Percentiles rank a stretch among this genome's conserved stretches.
Conservation (phyloP, 805 yeast species). For the Brettanomyces naardenensis region DNA sequence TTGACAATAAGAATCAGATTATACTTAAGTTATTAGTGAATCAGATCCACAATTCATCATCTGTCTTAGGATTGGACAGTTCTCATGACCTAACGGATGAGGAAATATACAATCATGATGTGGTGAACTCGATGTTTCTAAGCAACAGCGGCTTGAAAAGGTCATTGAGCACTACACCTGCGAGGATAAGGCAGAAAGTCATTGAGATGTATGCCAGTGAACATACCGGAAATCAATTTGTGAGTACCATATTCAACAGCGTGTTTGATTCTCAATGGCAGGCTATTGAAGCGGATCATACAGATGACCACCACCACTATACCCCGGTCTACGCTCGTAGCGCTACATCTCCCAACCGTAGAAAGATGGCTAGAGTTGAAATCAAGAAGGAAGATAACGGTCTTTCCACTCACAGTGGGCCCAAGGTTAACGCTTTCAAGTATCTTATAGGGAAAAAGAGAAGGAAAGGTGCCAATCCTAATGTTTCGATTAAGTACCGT, state of each 20-base stretch:
- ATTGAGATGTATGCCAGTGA: not conserved
- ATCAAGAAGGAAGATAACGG: not conserved
- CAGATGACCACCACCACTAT: not conserved
- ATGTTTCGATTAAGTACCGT: not conserved
- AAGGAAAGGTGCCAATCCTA: slow-evolving; percentile 1
- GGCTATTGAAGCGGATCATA: not conserved
- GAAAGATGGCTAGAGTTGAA: not conserved
- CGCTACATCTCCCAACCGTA: not conserved
- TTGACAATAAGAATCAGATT: slow-evolving; percentile 15
- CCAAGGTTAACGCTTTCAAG: not conserved
- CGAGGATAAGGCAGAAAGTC: not conserved
- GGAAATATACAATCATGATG: slow-evolving; percentile 12
- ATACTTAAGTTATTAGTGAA: slow-evolving; percentile 16
- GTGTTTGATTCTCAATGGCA: slow-evolving; percentile 1
- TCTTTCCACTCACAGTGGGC: not conserved
- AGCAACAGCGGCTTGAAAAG: slow-evolving; percentile 9
- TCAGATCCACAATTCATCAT: slow-evolving; percentile 15
- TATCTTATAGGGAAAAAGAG: not conserved
- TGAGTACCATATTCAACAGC: not conserved
- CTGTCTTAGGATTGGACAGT: slow-evolving; percentile 5
- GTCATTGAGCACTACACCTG: slow-evolving; percentile 10
- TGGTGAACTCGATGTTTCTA: slow-evolving; percentile 13
- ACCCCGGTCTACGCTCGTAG: not conserved
- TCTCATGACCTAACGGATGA: slow-evolving; percentile 7
- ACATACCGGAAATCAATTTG: not conserved